phyloP scores from a whole-genome alignment of 495 filamentous ascomycete species.

The Trichoderma parareesei region DNA sequence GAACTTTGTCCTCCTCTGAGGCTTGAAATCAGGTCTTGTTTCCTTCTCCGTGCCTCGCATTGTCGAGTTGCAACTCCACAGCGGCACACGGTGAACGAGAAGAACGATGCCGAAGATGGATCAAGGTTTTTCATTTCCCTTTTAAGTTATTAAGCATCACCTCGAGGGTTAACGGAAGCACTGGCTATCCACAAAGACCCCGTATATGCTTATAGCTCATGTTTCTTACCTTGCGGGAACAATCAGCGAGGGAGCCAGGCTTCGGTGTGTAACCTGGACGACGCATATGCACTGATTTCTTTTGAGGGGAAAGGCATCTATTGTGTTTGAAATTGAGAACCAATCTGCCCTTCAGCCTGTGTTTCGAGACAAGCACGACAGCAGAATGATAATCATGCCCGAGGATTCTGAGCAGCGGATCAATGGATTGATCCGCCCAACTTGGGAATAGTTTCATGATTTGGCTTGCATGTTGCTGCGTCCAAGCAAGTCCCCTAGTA shows the following conservation, averaged over 20 bases:
- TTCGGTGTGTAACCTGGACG: neutral
- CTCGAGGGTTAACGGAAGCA: neutral
- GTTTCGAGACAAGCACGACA: neutral
- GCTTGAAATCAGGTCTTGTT: neutral
- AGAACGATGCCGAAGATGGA: neutral
- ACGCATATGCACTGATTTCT: neutral
- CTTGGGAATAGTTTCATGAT: neutral
- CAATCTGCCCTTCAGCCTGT: neutral
- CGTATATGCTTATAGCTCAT: neutral
- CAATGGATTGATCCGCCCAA: neutral
- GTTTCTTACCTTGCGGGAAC: neutral
- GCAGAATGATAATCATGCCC: neutral
- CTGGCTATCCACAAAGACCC: neutral
- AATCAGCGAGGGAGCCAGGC: neutral
- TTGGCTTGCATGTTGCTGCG: neutral
- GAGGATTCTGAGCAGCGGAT: neutral
- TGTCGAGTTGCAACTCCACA: neutral
- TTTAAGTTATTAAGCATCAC: slow-evolving; percentile 3
- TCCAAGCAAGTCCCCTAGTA: neutral
- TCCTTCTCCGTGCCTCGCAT: neutral
- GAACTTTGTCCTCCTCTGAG: neutral
- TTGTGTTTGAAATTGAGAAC: neutral
- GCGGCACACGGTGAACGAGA: neutral
- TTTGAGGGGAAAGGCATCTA: neutral
- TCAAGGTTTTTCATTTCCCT: neutral